Percentiles rank a stretch among this genome's conserved stretches.
phyloP scores from a whole-genome alignment of 495 filamentous ascomycete species.

The Alectoria sarmentosa region DNA sequence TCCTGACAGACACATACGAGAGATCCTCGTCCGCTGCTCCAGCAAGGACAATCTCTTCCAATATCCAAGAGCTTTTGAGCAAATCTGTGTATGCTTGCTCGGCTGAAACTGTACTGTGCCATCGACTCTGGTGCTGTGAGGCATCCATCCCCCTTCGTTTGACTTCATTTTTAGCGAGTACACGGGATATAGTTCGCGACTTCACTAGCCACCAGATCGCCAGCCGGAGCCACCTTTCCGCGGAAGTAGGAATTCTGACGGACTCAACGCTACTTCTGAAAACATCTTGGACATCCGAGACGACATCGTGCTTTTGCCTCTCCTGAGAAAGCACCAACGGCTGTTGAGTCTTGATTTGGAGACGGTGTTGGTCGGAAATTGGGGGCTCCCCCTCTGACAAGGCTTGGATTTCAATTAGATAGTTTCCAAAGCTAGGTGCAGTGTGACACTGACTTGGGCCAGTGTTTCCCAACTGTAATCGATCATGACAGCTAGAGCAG shows the following conservation, averaged over 20 bases:
- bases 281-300: neutral
- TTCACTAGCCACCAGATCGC: slow-evolving; percentile 23
- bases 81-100: slow-evolving; percentile 19
- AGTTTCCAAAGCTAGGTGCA: neutral
- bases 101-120: slow-evolving; percentile 17
- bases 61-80: slow-evolving; percentile 20
- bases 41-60: slow-evolving; percentile 16
- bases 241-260: neutral
- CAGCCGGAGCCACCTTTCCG: slow-evolving; percentile 19
- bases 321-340: slow-evolving; percentile 7
- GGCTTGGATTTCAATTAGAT: neutral
- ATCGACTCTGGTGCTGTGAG: slow-evolving; percentile 8
- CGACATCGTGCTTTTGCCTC: slow-evolving; percentile 12
- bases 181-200: slow-evolving; percentile 3
- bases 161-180: neutral
- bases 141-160: neutral
- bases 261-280: slow-evolving; percentile 10
- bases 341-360: neutral
- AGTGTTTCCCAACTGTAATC: neutral
- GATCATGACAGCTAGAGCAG: neutral
- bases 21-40: slow-evolving; percentile 8
- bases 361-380: neutral
- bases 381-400: neutral
- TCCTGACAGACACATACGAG: slow-evolving; percentile 1
- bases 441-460: neutral